A percentile compares a stretch with the other conserved stretches of the same genome.
Conservation (phyloP, 2,329 filamentous ascomycete species). For the Trichophyton verrucosum region DNA sequence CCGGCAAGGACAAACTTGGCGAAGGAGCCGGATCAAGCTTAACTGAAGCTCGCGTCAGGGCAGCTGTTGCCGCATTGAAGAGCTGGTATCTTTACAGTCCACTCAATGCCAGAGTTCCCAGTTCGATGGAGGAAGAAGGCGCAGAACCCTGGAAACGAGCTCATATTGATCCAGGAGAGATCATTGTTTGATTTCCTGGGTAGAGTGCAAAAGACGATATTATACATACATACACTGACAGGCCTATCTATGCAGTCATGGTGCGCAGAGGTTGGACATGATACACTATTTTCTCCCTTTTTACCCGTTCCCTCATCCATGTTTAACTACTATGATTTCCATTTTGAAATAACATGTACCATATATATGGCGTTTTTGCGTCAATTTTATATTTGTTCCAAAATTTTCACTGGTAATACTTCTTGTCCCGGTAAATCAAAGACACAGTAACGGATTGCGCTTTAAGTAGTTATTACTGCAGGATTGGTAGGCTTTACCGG, state of each 20-base stretch:
- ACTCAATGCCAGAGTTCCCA: slow-evolving; percentile 51
- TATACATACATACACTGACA: slow-evolving; percentile 1
- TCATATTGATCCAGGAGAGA: slow-evolving; percentile 59
- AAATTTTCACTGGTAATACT: neutral
- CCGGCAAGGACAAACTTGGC: slow-evolving; percentile 77
- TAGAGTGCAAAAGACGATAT: slow-evolving; percentile 11
- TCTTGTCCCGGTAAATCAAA: too few relatives aligned
- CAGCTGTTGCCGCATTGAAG: slow-evolving; percentile 76
- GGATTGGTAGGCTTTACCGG: too few relatives aligned
- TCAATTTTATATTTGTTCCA: slow-evolving; percentile 2
- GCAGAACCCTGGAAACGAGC: slow-evolving; percentile 54
- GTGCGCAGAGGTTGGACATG: neutral
- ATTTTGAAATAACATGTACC: slow-evolving; percentile 17
- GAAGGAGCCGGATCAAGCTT: slow-evolving; percentile 75
- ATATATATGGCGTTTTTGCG: slow-evolving; percentile 10
- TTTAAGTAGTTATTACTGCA: too few relatives aligned
- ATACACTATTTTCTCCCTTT: slow-evolving; percentile 3
- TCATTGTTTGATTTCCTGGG: slow-evolving; percentile 39
- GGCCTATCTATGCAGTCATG: neutral
- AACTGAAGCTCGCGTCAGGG: slow-evolving; percentile 62
- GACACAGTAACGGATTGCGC: too few relatives aligned
- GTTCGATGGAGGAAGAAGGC: slow-evolving; percentile 52
- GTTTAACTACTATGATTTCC: slow-evolving; percentile 16
- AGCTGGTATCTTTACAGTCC: slow-evolving; percentile 95
- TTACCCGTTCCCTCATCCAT: neutral